Conservation (phyloP, 768 basidiomycete genomes). For the Pisolithus microcarpus region DNA sequence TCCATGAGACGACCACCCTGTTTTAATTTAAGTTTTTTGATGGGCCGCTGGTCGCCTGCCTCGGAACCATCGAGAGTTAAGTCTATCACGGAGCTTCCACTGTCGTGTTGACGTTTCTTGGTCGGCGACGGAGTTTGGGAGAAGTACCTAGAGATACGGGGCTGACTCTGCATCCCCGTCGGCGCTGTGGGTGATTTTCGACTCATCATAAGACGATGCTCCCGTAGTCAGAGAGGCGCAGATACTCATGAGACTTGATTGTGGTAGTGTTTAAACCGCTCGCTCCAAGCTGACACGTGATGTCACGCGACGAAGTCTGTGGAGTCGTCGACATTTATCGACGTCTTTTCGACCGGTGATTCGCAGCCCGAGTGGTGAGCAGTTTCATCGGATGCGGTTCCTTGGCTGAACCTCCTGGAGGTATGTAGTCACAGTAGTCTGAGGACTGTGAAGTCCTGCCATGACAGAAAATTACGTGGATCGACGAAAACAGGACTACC, state of each 20-base stretch:
- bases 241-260: background rate
- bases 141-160: constrained; percentile 40
- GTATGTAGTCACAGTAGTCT: too few species aligned
- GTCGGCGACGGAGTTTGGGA: constrained; percentile 10
- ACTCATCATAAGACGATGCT: constrained; percentile 10
- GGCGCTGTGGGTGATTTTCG: constrained; percentile 5
- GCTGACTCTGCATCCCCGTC: constrained; percentile 21
- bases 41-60: constrained; percentile 16
- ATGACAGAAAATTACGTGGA: too few species aligned
- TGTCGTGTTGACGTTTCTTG: constrained; percentile 24
- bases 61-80: constrained; percentile 40
- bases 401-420: too few species aligned
- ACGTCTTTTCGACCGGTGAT: too few species aligned
- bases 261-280: background rate
- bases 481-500: too few species aligned
- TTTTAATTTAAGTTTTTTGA: constrained; percentile 24
- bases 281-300: background rate
- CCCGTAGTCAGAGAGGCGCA: background rate
- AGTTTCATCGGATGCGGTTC: too few species aligned
- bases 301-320: background rate
- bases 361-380: too few species aligned
- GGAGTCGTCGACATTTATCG: too few species aligned
- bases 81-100: constrained; percentile 38
- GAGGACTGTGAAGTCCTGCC: too few species aligned
- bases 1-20: constrained; percentile 21